Percentiles rank a stretch among this genome's conserved stretches.
phyloP scores from a whole-genome alignment of 768 basidiomycete species.

The Auricularia sp. region DNA sequence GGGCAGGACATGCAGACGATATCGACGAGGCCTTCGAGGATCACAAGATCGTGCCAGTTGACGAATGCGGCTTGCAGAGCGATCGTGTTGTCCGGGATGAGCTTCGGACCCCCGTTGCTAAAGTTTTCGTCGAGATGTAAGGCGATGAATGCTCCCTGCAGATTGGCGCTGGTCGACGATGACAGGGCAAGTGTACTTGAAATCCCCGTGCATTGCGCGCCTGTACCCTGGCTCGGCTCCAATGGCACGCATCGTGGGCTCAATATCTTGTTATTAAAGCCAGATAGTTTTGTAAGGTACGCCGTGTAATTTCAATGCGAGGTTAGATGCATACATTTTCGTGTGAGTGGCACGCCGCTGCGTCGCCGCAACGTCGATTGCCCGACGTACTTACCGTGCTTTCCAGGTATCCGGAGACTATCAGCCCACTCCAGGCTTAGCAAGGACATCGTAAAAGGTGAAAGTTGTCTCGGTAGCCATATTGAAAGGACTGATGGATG shows the following conservation, averaged over 20 bases:
- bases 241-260: constrained; percentile 22
- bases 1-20: not conserved
- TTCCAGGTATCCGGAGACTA: constrained; percentile 29
- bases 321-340: constrained; percentile 13
- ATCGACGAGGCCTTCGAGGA: not conserved
- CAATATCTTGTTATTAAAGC: constrained; percentile 46
- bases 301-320: constrained; percentile 32
- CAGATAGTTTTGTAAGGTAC: constrained; percentile 38
- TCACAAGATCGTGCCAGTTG: constrained; percentile 10
- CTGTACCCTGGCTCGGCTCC: constrained; percentile 27
- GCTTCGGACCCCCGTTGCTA: constrained; percentile 27
- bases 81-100: constrained; percentile 30
- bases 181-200: constrained; percentile 41
- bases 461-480: constrained; percentile 5
- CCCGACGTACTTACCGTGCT: constrained; percentile 21
- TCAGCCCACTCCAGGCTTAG: constrained; percentile 1
- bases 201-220: constrained; percentile 20
- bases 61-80: constrained; percentile 32
- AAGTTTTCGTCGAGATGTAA: constrained; percentile 42
- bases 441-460: constrained; percentile 31
- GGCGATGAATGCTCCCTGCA: constrained; percentile 25
- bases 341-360: too few species aligned
- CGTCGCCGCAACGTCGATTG: too few species aligned
- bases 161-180: constrained; percentile 31
- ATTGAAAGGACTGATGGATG: too few species aligned